phyloP scores from a whole-genome alignment of 139 green algal genomes.

The Picochlorum sp. region DNA sequence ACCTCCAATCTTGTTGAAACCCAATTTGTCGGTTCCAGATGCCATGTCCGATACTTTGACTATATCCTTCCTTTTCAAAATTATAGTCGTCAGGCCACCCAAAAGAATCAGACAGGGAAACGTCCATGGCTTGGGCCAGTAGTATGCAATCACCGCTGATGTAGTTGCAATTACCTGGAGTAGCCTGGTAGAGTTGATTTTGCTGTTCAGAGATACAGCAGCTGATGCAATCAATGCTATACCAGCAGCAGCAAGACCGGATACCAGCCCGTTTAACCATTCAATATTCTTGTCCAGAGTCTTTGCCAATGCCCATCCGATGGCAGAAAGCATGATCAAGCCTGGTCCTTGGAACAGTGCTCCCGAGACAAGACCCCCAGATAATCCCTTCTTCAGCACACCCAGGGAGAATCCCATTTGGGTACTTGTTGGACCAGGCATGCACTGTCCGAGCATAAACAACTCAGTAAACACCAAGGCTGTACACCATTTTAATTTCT shows the following conservation, averaged over 20 bases:
- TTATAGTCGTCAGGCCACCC: slow-evolving; percentile 54
- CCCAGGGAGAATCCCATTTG: slow-evolving; percentile 29
- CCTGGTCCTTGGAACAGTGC: slow-evolving; percentile 87
- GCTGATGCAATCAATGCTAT: slow-evolving; percentile 73
- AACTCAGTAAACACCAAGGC: slow-evolving; percentile 74
- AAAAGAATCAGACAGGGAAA: slow-evolving; percentile 54
- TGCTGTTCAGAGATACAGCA: slow-evolving; percentile 49
- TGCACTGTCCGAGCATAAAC: slow-evolving; percentile 73
- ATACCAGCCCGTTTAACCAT: slow-evolving; percentile 39
- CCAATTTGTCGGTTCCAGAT: slow-evolving; percentile 38
- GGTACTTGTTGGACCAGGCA: slow-evolving; percentile 84
- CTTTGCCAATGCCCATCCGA: slow-evolving; percentile 56
- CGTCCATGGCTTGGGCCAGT: slow-evolving; percentile 59
- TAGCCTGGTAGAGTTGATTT: slow-evolving; percentile 49
- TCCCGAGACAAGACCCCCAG: slow-evolving; percentile 54
- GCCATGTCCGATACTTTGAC: slow-evolving; percentile 9
- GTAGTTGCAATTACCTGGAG: slow-evolving; percentile 12
- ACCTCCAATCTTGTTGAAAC: slow-evolving; percentile 42
- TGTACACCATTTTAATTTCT: slow-evolving; percentile 66
- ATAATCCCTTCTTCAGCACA: slow-evolving; percentile 60
- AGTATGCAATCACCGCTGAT: slow-evolving; percentile 54
- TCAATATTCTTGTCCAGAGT: slow-evolving; percentile 29
- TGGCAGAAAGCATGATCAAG: slow-evolving; percentile 62
- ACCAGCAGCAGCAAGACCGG: slow-evolving; percentile 25
- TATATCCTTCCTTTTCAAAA: slow-evolving; percentile 22